These are phyloP conservation scores for Allium sativum DNA, from an alignment of 106 monocot genomes.

Conservation along the genomic window DNA sequence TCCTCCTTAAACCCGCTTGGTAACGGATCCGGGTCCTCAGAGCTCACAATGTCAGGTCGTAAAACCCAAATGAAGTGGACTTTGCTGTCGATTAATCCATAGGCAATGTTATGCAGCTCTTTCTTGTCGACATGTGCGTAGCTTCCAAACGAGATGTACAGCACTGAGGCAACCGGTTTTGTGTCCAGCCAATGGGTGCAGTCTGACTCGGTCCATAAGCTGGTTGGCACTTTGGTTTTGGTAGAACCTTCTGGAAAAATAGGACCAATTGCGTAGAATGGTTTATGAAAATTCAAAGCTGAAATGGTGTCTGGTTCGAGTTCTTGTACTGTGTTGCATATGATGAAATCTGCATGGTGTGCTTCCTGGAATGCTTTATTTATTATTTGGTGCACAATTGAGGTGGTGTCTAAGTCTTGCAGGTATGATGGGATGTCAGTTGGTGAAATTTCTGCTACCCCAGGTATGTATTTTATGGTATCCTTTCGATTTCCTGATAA, in stretches of 20 bases:
- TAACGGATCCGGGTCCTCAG: conserved; percentile 41
- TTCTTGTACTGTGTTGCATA: conserved; percentile 64
- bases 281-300: conserved; percentile 23
- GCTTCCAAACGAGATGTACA: conserved; percentile 88
- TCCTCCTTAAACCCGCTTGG: conserved; percentile 33
- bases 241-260: conserved; percentile 31
- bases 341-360: conserved; percentile 39
- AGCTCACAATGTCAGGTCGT: conserved; percentile 43
- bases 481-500: conserved; percentile 41
- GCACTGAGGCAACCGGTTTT: conserved; percentile 27
- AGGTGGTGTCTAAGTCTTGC: conserved; percentile 27
- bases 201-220: conserved; percentile 63
- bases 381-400: conserved; percentile 47
- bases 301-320: conserved; percentile 41
- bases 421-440: conserved; percentile 61
- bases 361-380: conserved; percentile 50
- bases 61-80: conserved; percentile 53
- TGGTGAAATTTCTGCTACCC: conserved; percentile 40
- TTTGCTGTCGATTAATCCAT: conserved; percentile 28
- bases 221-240: conserved; percentile 27
- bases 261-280: conserved; percentile 70
- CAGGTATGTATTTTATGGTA: conserved; percentile 55
- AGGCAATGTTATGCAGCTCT: conserved; percentile 52
- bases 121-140: conserved; percentile 43
- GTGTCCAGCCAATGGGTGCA: conserved; percentile 66